Conservation (phyloP, 306 rosid genomes). For the Abrus pulchellus region DNA sequence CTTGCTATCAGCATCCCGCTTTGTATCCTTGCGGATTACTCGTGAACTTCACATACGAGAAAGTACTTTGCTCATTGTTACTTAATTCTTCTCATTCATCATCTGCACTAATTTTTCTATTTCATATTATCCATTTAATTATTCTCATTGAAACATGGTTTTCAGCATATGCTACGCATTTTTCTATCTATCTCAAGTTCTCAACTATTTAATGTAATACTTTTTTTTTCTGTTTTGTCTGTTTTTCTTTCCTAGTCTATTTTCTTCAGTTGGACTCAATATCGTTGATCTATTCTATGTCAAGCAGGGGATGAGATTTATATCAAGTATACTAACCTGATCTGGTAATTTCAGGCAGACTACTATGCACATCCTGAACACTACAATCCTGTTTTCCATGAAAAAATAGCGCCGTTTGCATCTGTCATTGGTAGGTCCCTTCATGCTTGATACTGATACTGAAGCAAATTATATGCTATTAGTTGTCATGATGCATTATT, state of each 20-base stretch:
- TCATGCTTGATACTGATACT: conserved; percentile 39
- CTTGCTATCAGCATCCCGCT: neutral
- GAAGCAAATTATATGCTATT: conserved; percentile 39
- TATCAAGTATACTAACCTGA: conserved; percentile 38
- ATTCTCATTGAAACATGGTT: neutral
- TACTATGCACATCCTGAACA: conserved; percentile 94
- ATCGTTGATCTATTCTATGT: conserved; percentile 6
- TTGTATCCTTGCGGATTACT: conserved; percentile 17
- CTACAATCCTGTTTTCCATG: conserved; percentile 84
- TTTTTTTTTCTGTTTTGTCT: neutral
- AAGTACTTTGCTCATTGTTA: neutral
- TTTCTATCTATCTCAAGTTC: neutral
- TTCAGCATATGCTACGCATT: neutral
- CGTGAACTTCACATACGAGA: neutral
- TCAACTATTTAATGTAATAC: neutral
- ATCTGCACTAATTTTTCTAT: neutral
- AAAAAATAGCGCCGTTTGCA: conserved; percentile 81
- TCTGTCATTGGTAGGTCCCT: conserved; percentile 81
- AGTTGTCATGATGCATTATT: conserved; percentile 10
- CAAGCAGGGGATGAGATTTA: conserved; percentile 22
- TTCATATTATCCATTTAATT: neutral
- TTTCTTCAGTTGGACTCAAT: neutral
- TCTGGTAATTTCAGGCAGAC: conserved; percentile 73
- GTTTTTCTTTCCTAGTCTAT: neutral
- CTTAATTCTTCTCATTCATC: neutral